These are phyloP conservation scores for Breviolum minutum DNA, from an alignment of 73 alveolate species.

Conservation along the genomic window DNA sequence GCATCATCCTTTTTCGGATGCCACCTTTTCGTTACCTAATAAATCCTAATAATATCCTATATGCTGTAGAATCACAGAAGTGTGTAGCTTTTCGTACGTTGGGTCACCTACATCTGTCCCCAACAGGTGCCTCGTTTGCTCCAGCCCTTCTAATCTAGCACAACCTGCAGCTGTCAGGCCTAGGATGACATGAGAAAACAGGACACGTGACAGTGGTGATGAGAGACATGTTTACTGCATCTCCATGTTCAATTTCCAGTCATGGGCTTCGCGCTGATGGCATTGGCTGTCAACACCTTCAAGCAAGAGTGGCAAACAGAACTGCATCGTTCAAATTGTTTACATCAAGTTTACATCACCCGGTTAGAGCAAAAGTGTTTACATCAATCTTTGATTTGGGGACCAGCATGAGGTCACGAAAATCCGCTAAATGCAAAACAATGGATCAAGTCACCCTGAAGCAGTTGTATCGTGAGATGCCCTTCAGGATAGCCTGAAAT, in stretches of 20 bases:
- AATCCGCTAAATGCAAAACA: no score
- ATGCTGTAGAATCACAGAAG: neutral
- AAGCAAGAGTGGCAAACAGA: neutral
- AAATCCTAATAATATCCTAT: no score
- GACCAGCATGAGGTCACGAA: no score
- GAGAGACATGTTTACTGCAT: neutral
- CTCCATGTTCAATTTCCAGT: neutral
- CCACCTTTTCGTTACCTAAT: no score
- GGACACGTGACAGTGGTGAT: neutral
- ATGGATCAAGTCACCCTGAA: conserved; percentile 24
- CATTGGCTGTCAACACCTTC: conserved; percentile 24
- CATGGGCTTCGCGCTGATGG: conserved; percentile 14
- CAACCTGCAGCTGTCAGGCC: conserved; percentile 69
- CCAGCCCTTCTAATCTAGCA: conserved; percentile 20
- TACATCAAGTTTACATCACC: neutral
- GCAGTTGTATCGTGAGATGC: conserved; percentile 72
- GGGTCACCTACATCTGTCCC: neutral
- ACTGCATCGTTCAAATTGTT: neutral
- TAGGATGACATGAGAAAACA: neutral
- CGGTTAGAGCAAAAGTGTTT: neutral
- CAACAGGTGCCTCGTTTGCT: conserved; percentile 38
- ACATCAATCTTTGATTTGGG: no score
- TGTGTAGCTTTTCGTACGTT: neutral
- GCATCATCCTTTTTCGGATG: no score
- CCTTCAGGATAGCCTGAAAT: conserved; percentile 30